phyloP scores from a whole-genome alignment of 139 green algal species.

The Ostreobium quekettii region DNA sequence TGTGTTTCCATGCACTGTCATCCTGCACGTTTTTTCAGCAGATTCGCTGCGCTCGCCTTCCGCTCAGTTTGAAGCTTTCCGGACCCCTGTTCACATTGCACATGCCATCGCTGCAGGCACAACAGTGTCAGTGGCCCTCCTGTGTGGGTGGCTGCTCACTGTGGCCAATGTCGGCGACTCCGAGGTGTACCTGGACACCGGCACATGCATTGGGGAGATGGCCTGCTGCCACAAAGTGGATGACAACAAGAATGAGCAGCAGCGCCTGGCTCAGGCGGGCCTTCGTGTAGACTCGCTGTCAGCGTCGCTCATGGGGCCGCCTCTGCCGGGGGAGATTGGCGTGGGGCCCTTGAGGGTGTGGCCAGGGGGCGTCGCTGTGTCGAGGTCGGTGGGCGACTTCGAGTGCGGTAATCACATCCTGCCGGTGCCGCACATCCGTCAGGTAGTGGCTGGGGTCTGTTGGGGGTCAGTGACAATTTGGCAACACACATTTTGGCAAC shows the following conservation, averaged over 20 bases:
- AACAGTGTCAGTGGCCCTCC: constrained; percentile 33
- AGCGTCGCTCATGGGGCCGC: background rate
- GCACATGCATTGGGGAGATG: constrained; percentile 54
- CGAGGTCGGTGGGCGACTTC: constrained; percentile 13
- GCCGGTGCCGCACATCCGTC: constrained; percentile 3
- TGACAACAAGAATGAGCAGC: background rate
- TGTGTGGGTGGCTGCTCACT: constrained; percentile 66
- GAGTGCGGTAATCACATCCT: constrained; percentile 13
- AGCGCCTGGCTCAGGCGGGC: background rate
- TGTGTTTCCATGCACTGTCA: too few species aligned
- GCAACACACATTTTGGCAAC: too few species aligned
- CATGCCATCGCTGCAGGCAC: too few species aligned
- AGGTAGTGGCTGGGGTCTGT: too few species aligned
- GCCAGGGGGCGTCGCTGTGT: constrained; percentile 83
- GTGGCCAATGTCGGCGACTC: constrained; percentile 82
- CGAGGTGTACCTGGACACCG: constrained; percentile 69
- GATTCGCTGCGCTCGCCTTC: too few species aligned
- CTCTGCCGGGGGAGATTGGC: background rate
- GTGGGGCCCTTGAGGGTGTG: constrained; percentile 71
- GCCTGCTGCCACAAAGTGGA: constrained; percentile 17
- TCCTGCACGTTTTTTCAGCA: too few species aligned
- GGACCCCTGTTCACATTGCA: too few species aligned
- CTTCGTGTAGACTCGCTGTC: background rate
- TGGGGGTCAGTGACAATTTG: too few species aligned
- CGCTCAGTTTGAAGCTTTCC: too few species aligned